A percentile compares a stretch with the other conserved stretches of the same genome.
phyloP scores from a whole-genome alignment of 2,329 filamentous ascomycete genomes.

The Magnaporthiopsis incrustans region DNA sequence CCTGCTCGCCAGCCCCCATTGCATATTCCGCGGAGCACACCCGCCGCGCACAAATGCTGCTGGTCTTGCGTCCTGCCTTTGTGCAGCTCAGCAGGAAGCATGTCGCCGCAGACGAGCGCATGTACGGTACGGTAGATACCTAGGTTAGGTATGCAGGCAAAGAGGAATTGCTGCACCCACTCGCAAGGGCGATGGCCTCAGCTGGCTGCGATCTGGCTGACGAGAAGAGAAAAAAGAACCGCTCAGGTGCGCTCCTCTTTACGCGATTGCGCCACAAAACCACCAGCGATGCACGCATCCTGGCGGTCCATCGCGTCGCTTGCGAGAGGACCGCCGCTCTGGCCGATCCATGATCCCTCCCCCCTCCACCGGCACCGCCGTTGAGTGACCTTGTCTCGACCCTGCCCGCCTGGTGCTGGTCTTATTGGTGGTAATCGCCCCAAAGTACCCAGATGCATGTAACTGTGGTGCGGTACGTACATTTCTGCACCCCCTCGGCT shows the following conservation, averaged over 20 bases:
- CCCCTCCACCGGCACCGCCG: conserved; percentile 6
- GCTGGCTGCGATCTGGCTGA: conserved; percentile 16
- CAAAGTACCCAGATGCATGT: neutral
- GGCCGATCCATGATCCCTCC: neutral
- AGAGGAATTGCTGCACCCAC: neutral
- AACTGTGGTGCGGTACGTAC: conserved; percentile 2
- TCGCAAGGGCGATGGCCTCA: too few species aligned
- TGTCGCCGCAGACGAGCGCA: neutral
- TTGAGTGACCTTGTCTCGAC: conserved; percentile 20
- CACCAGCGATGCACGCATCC: conserved; percentile 1
- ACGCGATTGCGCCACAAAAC: conserved; percentile 20
- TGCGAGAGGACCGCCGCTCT: neutral
- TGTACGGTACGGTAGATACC: too few species aligned
- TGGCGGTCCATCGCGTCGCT: neutral
- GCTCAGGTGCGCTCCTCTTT: conserved; percentile 22
- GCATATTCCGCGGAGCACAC: neutral
- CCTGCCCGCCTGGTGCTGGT: conserved; percentile 12
- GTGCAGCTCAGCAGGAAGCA: neutral
- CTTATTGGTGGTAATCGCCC: conserved; percentile 15
- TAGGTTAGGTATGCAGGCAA: neutral
- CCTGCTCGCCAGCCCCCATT: neutral
- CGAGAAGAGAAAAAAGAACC: conserved; percentile 29
- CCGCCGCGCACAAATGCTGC: neutral
- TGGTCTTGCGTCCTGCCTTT: neutral
- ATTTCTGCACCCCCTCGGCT: neutral